Conservation (phyloP, 2,329 filamentous ascomycete genomes). For the Atkinsonella texensis region DNA sequence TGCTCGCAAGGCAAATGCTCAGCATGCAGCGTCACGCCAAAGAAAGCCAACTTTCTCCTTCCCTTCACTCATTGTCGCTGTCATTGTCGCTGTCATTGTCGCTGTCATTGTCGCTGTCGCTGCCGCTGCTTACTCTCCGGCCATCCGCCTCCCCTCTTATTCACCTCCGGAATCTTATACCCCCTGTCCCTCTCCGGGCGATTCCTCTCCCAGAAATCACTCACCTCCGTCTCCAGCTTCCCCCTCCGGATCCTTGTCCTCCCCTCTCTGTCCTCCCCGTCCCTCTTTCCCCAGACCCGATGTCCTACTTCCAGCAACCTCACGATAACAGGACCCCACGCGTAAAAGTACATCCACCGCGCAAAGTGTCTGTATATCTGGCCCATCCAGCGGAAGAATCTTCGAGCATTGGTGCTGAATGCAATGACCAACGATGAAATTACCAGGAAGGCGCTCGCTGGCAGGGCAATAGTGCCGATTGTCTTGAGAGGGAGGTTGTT, state of each 20-base stretch:
- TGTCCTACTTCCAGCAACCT: conserved; percentile 1
- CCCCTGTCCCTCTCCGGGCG: conserved; percentile 26
- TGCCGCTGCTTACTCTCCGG: neutral
- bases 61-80: no score
- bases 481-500: conserved; percentile 30
- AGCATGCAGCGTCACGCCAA: no score
- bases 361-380: conserved; percentile 6
- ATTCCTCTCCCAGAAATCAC: conserved; percentile 30
- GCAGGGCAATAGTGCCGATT: conserved; percentile 37
- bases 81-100: no score
- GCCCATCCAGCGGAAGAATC: conserved; percentile 16
- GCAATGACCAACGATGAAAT: conserved; percentile 38
- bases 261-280: conserved; percentile 3
- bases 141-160: conserved; percentile 13
- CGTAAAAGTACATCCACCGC: conserved; percentile 12
- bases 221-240: conserved; percentile 21
- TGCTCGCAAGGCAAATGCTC: no score
- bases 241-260: conserved; percentile 9
- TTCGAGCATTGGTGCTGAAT: conserved; percentile 37
- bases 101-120: no score
- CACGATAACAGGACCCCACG: conserved; percentile 13
- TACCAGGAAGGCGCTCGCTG: conserved; percentile 36
- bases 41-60: no score
- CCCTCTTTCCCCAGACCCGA: conserved; percentile 11
- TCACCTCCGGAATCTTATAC: conserved; percentile 28